phyloP scores from a whole-genome alignment of 371 early-diverging fungal genomes.

The Blastocladiella emersonii region DNA sequence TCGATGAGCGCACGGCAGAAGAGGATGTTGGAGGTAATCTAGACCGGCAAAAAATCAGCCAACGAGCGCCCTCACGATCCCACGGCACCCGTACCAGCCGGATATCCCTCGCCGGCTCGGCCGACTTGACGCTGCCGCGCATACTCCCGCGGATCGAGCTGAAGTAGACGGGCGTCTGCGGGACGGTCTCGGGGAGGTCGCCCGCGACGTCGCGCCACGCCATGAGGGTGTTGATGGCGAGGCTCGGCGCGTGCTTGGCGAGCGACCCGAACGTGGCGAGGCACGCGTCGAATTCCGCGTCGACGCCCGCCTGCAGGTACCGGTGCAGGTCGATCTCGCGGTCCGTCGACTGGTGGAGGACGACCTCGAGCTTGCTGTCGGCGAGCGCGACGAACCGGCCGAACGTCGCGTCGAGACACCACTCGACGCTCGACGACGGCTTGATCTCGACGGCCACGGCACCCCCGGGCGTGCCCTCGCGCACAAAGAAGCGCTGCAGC shows the following conservation, averaged over 20 bases:
- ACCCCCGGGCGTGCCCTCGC: background rate
- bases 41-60: conserved; percentile 4
- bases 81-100: background rate
- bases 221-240: background rate
- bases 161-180: background rate
- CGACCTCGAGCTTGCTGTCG: background rate
- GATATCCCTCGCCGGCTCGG: background rate
- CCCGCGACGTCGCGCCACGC: conserved; percentile 1
- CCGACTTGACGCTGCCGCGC: background rate
- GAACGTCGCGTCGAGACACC: background rate
- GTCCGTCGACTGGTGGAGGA: background rate
- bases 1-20: conserved; percentile 73
- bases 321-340: conserved; percentile 5
- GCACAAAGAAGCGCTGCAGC: conserved; percentile 25
- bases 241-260: background rate
- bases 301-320: background rate
- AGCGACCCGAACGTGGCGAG: background rate
- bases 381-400: background rate
- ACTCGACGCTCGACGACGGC: background rate
- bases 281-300: background rate
- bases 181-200: background rate
- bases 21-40: conserved; percentile 77
- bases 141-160: background rate
- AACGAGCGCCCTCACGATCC: too few species aligned
- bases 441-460: background rate